A percentile compares a stretch with the other conserved stretches of the same genome.
phyloP scores from a whole-genome alignment of 345 rosid genomes.

The Eucalyptus caleyi region DNA sequence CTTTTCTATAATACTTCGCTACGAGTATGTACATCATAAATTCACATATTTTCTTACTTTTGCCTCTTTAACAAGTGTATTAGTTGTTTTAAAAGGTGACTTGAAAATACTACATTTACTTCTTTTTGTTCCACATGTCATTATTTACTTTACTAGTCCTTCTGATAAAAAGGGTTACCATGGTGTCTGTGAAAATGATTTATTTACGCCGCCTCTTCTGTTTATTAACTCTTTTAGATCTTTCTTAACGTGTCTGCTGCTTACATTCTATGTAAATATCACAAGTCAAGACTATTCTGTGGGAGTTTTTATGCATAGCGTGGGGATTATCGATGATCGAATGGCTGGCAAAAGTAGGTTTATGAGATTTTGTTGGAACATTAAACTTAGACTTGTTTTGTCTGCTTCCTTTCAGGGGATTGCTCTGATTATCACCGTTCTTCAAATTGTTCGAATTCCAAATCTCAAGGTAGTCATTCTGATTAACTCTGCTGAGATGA shows the following conservation, averaged over 20 bases:
- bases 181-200: not conserved
- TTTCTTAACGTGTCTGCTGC: not conserved
- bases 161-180: not conserved
- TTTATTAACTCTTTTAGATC: not conserved
- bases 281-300: not conserved
- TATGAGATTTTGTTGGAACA: not conserved
- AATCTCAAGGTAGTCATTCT: slow-evolving; percentile 71
- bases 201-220: not conserved
- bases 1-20: not conserved
- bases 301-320: not conserved
- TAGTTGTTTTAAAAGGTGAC: not conserved
- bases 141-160: not conserved
- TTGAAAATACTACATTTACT: not conserved
- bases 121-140: not conserved
- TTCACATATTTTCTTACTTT: not conserved
- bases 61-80: not conserved
- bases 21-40: not conserved
- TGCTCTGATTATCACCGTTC: slow-evolving; percentile 85
- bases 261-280: not conserved
- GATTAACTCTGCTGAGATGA: not conserved
- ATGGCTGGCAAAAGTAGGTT: not conserved
- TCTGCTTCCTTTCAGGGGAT: slow-evolving; percentile 55
- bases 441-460: slow-evolving; percentile 93
- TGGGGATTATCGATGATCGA: not conserved
- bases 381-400: not conserved